Evolutionary conservation across 2,329 filamentous ascomycete species (phyloP).

Genomic region (Dactylellina cionopaga): DNA sequence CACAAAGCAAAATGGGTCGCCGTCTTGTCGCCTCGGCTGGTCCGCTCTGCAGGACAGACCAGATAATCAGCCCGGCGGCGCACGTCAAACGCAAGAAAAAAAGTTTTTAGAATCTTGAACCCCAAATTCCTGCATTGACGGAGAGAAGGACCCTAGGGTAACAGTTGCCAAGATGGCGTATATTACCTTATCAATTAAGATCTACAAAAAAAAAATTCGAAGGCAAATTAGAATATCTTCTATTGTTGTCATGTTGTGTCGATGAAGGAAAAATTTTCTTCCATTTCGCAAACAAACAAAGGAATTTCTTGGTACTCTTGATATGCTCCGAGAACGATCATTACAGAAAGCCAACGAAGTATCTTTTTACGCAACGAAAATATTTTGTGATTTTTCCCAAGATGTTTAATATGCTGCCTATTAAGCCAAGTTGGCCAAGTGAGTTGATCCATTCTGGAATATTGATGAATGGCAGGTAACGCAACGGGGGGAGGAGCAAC

Average conservation of each 20-base stretch:
- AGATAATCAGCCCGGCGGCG: conserved; percentile 42
- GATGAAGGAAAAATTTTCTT: not conserved
- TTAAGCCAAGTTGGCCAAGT: conserved; percentile 44
- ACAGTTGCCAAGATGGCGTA: conserved; percentile 10
- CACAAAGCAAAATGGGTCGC: conserved; percentile 35
- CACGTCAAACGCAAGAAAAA: conserved; percentile 22
- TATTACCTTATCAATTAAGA: conserved; percentile 22
- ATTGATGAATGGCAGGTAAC: conserved; percentile 39
- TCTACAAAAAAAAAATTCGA: conserved; percentile 9
- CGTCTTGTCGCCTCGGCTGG: conserved; percentile 44
- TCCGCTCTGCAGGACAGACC: conserved; percentile 14
- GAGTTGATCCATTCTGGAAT: conserved; percentile 47
- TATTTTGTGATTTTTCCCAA: not conserved
- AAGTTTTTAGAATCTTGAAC: conserved; percentile 11
- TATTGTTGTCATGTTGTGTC: not conserved
- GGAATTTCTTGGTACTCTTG: conserved; percentile 6
- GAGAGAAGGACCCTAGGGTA: conserved; percentile 16
- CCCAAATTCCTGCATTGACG: conserved; percentile 1
- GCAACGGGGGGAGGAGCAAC: no score
- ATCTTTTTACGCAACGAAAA: no score
- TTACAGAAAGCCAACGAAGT: conserved; percentile 7
- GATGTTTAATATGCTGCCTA: conserved; percentile 18
- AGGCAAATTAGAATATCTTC: conserved; percentile 31
- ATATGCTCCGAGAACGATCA: conserved; percentile 12
- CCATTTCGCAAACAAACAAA: not conserved